These are phyloP conservation scores for Teratosphaeria epicoccoides DNA, from an alignment of 2,329 filamentous ascomycete genomes.

Conservation along the genomic window DNA sequence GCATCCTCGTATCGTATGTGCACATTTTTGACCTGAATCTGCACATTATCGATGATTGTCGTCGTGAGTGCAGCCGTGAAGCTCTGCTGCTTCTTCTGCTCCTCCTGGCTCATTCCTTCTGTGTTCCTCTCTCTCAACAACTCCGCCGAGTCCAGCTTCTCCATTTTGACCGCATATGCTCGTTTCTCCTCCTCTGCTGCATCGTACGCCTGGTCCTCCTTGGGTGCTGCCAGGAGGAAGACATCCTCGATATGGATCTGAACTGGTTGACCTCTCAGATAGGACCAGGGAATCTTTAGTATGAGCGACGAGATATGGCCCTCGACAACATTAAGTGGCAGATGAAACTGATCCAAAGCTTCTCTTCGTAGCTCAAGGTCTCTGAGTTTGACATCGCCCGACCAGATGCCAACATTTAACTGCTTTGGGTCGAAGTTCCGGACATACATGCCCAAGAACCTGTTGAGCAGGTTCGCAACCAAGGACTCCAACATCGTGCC, in stretches of 20 bases:
- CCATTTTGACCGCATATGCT: constrained; percentile 90
- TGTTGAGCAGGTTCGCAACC: constrained; percentile 92
- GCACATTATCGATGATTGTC: constrained; percentile 96
- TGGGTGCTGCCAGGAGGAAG: constrained; percentile 86
- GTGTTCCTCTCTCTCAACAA: constrained; percentile 81
- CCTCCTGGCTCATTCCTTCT: constrained; percentile 89
- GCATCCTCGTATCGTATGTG: constrained; percentile 97
- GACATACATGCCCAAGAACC: constrained; percentile 99
- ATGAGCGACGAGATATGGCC: constrained; percentile 89
- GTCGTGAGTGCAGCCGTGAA: constrained; percentile 92
- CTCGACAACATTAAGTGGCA: constrained; percentile 93
- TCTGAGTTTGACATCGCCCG: constrained; percentile 88
- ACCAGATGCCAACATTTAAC: constrained; percentile 98
- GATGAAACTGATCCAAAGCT: constrained; percentile 90
- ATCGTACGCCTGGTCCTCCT: constrained; percentile 88
- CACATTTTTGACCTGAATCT: constrained; percentile 96
- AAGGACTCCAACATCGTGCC: constrained; percentile 82
- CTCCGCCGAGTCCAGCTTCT: constrained; percentile 94
- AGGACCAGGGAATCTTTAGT: constrained; percentile 93
- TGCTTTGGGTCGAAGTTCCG: constrained; percentile 98
- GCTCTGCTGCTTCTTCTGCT: constrained; percentile 94
- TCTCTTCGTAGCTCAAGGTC: constrained; percentile 88
- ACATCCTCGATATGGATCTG: constrained; percentile 95
- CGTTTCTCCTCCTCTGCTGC: constrained; percentile 82
- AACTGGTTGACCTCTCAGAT: constrained; percentile 85